Conservation (phyloP, 2,329 filamentous ascomycete genomes). For the Penicillium nordicum region DNA sequence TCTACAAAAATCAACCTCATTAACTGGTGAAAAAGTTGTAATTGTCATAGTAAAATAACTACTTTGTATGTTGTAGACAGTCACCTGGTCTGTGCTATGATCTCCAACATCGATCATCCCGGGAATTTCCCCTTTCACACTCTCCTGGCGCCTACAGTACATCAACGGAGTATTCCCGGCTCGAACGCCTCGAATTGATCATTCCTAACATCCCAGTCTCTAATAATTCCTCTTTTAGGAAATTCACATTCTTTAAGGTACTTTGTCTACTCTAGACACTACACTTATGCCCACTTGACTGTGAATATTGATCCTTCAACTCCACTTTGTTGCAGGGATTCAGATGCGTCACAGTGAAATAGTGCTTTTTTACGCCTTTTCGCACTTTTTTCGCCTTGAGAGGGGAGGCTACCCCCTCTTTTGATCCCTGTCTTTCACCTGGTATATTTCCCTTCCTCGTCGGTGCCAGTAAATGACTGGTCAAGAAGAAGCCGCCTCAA, state of each 20-base stretch:
- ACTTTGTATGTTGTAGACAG: not conserved
- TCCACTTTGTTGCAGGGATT: slow-evolving; percentile 24
- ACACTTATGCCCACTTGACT: not conserved
- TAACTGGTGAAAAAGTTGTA: not conserved
- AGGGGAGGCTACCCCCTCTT: slow-evolving; percentile 15
- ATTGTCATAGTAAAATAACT: not conserved
- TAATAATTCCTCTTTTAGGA: not conserved
- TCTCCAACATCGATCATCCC: slow-evolving; percentile 2
- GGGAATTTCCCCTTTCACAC: not conserved
- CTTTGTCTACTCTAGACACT: not conserved
- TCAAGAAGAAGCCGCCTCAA: not conserved
- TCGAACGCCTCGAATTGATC: not conserved
- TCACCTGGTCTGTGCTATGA: not conserved
- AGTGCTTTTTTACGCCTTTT: slow-evolving; percentile 9
- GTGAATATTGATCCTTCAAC: slow-evolving; percentile 2
- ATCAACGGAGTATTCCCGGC: too few relatives aligned
- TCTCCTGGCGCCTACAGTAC: not conserved
- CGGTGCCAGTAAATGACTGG: not conserved
- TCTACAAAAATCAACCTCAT: not conserved
- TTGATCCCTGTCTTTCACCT: slow-evolving; percentile 19
- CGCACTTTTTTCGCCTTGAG: slow-evolving; percentile 7
- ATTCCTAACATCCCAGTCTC: not conserved
- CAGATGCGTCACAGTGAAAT: slow-evolving; percentile 19
- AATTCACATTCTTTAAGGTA: not conserved
- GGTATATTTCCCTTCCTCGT: slow-evolving; percentile 3